These are phyloP conservation scores for Phytopythium oedochilum DNA, from an alignment of 352 stramenopile species.

Conservation along the genomic window DNA sequence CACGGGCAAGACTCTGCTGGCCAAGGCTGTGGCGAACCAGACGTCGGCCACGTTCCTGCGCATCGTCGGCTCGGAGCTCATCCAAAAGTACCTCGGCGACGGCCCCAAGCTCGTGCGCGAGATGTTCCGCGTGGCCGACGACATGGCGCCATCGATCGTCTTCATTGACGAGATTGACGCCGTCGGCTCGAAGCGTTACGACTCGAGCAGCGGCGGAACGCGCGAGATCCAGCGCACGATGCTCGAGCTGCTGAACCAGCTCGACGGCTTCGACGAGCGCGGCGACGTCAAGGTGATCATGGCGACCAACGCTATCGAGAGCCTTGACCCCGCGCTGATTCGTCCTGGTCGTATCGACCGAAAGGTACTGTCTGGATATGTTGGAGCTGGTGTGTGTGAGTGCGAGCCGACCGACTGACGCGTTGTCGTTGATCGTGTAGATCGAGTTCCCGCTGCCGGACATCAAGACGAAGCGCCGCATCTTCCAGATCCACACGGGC, in stretches of 20 bases:
- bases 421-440: slow-evolving; percentile 24
- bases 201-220: slow-evolving; percentile 96
- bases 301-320: slow-evolving; percentile 99
- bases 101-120: slow-evolving; percentile 99
- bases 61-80: slow-evolving; percentile 98
- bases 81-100: slow-evolving; percentile 99
- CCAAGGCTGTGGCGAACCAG: slow-evolving; percentile 99
- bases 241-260: slow-evolving; percentile 99
- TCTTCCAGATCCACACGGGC: slow-evolving; percentile 99
- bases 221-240: slow-evolving; percentile 99
- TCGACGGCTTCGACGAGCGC: slow-evolving; percentile 99
- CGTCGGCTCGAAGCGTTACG: slow-evolving; percentile 99
- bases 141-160: slow-evolving; percentile 98
- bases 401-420: slow-evolving; percentile 4
- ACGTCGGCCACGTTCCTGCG: slow-evolving; percentile 99
- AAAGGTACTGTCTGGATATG: slow-evolving; percentile 68
- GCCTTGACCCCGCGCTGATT: slow-evolving; percentile 98
- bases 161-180: slow-evolving; percentile 99
- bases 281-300: slow-evolving; percentile 99
- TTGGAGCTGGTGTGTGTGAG: slow-evolving; percentile 1
- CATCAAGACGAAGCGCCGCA: slow-evolving; percentile 99
- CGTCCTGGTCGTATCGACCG: slow-evolving; percentile 99
- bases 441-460: slow-evolving; percentile 99
- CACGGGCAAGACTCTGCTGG: slow-evolving; percentile 99
- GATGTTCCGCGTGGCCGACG: slow-evolving; percentile 98